Evolutionary conservation across 1,139 yeast species (phyloP).

Genomic region (Scheffersomyces quercinus): DNA sequence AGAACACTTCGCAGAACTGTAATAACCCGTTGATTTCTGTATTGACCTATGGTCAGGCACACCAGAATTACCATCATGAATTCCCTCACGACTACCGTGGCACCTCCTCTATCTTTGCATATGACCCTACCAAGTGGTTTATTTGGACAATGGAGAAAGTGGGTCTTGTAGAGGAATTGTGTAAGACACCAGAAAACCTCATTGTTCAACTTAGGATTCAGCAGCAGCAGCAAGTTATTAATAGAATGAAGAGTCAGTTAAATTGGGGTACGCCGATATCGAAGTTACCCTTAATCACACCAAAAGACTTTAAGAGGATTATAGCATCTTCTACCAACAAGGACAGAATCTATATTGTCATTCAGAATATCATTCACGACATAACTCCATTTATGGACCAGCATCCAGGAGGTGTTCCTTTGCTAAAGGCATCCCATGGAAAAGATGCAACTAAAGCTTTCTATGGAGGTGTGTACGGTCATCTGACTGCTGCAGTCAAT

Average conservation of each 20-base stretch:
- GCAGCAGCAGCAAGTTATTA: slow-evolving; percentile 63
- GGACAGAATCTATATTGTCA: slow-evolving; percentile 44
- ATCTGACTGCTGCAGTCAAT: slow-evolving; percentile 73
- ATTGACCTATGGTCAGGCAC: slow-evolving; percentile 63
- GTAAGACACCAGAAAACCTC: slow-evolving; percentile 47
- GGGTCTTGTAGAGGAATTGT: slow-evolving; percentile 39
- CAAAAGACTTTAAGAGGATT: slow-evolving; percentile 51
- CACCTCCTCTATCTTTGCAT: slow-evolving; percentile 46
- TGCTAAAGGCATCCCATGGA: slow-evolving; percentile 63
- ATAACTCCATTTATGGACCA: slow-evolving; percentile 71
- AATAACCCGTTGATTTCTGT: slow-evolving; percentile 53
- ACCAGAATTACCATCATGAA: slow-evolving; percentile 73
- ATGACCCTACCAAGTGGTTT: slow-evolving; percentile 71
- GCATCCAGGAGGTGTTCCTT: slow-evolving; percentile 71
- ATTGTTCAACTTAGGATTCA: slow-evolving; percentile 60
- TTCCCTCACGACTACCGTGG: slow-evolving; percentile 70
- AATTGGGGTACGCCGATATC: slow-evolving; percentile 81
- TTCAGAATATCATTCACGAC: slow-evolving; percentile 65
- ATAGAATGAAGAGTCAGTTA: slow-evolving; percentile 58
- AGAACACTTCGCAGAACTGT: slow-evolving; percentile 52
- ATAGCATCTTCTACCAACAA: slow-evolving; percentile 36
- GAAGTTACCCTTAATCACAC: slow-evolving; percentile 54
- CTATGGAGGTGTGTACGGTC: slow-evolving; percentile 74
- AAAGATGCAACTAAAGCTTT: slow-evolving; percentile 73
- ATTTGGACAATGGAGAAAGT: slow-evolving; percentile 40